Conservation (phyloP, 176 grass and related monocot genomes). For the Eremochloa ophiuroides region DNA sequence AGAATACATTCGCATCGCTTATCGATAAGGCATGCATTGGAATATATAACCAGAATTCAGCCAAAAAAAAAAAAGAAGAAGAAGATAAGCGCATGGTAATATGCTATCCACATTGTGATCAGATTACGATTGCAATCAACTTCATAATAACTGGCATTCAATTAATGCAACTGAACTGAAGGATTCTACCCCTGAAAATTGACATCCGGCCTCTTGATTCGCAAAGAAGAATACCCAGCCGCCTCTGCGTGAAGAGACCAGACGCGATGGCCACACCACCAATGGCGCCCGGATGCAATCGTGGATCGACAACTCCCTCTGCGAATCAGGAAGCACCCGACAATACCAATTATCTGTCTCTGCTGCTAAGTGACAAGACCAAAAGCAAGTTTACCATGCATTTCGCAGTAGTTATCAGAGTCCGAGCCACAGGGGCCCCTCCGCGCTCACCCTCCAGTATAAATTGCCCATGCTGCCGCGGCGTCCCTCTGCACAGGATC, state of each 20-base stretch:
- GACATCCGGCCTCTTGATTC: neutral
- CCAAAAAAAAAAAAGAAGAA: neutral
- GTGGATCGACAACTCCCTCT: slow-evolving; percentile 29
- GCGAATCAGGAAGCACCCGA: slow-evolving; percentile 20
- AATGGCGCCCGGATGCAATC: neutral
- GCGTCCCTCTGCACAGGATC: slow-evolving; percentile 24
- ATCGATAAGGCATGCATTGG: neutral
- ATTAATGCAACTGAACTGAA: neutral
- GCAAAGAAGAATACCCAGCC: neutral
- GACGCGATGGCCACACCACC: slow-evolving; percentile 34
- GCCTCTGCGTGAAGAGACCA: neutral
- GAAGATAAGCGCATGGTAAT: neutral
- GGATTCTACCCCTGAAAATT: neutral
- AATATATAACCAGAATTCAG: neutral
- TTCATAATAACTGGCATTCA: neutral
- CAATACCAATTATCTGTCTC: slow-evolving; percentile 24
- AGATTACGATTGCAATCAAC: neutral
- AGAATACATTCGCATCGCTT: slow-evolving; percentile 17
- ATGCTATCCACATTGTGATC: neutral
- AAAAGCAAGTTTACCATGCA: slow-evolving; percentile 5
- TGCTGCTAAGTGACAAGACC: slow-evolving; percentile 21
- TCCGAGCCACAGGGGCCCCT: neutral
- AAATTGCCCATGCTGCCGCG: slow-evolving; percentile 34
- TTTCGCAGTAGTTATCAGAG: neutral
- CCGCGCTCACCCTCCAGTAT: too few relatives aligned